phyloP scores from a whole-genome alignment of 164 flowering plant genomes.

The Buxus sempervirens region DNA sequence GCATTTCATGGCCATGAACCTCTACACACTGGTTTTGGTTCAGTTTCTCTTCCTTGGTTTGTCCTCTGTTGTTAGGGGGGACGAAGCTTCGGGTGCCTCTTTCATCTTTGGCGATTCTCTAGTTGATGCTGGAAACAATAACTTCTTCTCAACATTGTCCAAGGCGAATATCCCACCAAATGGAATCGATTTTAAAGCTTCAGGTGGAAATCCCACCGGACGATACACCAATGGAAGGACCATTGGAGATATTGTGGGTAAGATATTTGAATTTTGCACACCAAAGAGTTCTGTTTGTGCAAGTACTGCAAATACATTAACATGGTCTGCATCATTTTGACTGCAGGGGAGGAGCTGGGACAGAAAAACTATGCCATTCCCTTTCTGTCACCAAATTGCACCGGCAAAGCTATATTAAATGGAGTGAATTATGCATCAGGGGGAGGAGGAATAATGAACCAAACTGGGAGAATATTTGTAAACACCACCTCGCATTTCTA shows the following conservation, averaged over 20 bases:
- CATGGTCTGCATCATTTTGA: neutral
- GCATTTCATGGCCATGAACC: constrained; percentile 22
- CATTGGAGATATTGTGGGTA: constrained; percentile 91
- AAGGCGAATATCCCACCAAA: constrained; percentile 72
- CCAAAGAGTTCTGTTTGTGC: neutral
- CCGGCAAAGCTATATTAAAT: constrained; percentile 52
- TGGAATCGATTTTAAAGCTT: constrained; percentile 78
- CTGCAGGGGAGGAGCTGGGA: constrained; percentile 80
- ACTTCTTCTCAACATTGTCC: constrained; percentile 68
- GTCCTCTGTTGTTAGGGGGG: constrained; percentile 19
- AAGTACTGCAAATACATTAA: no score
- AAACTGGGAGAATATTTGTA: constrained; percentile 88
- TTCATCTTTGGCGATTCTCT: constrained; percentile 91
- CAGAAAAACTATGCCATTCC: constrained; percentile 62
- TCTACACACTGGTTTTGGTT: constrained; percentile 16
- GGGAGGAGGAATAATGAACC: constrained; percentile 88
- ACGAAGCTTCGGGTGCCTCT: constrained; percentile 54
- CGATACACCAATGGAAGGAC: constrained; percentile 91
- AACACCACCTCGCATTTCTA: constrained; percentile 2
- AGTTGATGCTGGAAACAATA: constrained; percentile 93
- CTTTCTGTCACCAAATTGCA: constrained; percentile 75
- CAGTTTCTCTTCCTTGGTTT: constrained; percentile 13
- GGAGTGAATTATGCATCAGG: constrained; percentile 98
- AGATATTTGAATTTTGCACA: constrained; percentile 2
- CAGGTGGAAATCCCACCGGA: constrained; percentile 83